Evolutionary conservation across 306 rosid genomes (phyloP).

Genomic region (Biancaea sappan): DNA sequence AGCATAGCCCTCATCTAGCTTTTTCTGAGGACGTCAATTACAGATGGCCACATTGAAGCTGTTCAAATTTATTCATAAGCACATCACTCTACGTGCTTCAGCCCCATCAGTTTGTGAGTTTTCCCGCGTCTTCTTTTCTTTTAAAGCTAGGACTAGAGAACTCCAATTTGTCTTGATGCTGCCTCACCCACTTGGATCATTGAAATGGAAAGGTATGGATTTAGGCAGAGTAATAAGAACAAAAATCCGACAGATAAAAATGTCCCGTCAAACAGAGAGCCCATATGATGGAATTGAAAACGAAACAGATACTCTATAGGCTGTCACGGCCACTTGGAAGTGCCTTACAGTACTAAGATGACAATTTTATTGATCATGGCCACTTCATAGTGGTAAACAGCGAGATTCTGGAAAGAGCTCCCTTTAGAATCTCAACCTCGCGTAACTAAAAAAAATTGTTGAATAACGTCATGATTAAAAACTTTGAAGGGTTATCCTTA

Average conservation of each 20-base stretch:
- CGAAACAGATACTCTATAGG: not conserved
- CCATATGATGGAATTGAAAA: not conserved
- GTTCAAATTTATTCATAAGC: not conserved
- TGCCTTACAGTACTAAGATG: not conserved
- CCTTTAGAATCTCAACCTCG: conserved; percentile 40
- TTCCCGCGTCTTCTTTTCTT: not conserved
- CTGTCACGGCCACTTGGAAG: not conserved
- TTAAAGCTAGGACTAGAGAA: too few species aligned
- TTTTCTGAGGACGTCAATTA: too few species aligned
- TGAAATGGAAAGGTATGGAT: not conserved
- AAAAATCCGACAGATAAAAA: not conserved
- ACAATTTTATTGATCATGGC: conserved; percentile 1
- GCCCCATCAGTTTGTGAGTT: too few species aligned
- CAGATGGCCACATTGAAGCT: not conserved
- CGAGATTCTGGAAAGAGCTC: conserved; percentile 3
- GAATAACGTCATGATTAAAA: conserved; percentile 37
- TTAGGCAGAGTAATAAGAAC: not conserved
- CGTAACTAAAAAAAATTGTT: conserved; percentile 1
- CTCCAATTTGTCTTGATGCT: too few species aligned
- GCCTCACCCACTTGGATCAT: not conserved
- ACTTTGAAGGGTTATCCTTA: conserved; percentile 33
- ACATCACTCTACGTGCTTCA: too few species aligned
- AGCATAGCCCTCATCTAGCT: too few species aligned
- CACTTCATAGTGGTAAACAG: not conserved
- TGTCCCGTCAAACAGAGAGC: not conserved